Percentiles rank a stretch among this genome's conserved stretches.
Conservation (phyloP, 768 basidiomycete species). For the Lactarius quietus region DNA sequence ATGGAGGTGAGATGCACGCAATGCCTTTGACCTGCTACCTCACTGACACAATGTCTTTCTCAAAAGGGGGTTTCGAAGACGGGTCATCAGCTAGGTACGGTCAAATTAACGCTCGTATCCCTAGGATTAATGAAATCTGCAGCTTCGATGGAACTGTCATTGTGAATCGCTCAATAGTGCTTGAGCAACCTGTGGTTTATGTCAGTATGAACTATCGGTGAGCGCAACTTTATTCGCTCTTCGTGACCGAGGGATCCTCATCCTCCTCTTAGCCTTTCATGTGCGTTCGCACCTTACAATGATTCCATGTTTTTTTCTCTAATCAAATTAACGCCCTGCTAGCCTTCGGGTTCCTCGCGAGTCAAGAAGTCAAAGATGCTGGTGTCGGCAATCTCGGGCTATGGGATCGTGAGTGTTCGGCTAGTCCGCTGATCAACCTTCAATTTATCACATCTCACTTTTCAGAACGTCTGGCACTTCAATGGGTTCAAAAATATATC, state of each 20-base stretch:
- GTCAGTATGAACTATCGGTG: conserved; percentile 31
- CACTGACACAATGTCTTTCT: not conserved
- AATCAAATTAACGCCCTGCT: not conserved
- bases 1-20: not conserved
- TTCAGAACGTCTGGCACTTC: too few relatives aligned
- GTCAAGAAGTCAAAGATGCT: too few relatives aligned
- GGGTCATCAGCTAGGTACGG: not conserved
- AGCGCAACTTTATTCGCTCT: not conserved
- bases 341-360: conserved; percentile 26
- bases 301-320: not conserved
- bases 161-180: conserved; percentile 26
- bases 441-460: too few relatives aligned
- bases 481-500: too few relatives aligned
- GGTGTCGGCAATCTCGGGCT: too few relatives aligned
- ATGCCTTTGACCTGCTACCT: not conserved
- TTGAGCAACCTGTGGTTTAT: conserved; percentile 28
- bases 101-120: too few relatives aligned
- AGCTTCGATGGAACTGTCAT: conserved; percentile 8
- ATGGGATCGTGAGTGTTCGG: too few relatives aligned
- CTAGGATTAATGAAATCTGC: too few relatives aligned
- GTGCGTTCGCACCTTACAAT: not conserved
- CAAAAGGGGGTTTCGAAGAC: not conserved
- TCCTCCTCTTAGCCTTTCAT: conserved; percentile 4
- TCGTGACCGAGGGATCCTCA: not conserved
- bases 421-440: too few relatives aligned